Evolutionary conservation across 2,329 filamentous ascomycete genomes (phyloP).

Genomic region (Botrytis tulipae): DNA sequence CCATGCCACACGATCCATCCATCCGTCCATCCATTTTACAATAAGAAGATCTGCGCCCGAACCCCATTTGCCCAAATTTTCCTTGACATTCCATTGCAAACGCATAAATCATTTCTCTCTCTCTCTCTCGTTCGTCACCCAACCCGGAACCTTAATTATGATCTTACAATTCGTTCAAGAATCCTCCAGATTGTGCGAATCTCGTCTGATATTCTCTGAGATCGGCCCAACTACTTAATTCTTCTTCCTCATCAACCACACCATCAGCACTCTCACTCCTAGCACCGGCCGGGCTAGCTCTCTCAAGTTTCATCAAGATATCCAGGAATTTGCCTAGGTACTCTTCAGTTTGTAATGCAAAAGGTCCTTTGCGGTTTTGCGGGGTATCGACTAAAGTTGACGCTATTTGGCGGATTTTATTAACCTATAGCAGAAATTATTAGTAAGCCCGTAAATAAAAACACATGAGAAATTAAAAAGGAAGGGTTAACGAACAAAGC

Average conservation of each 20-base stretch:
- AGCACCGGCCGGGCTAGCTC: constrained; percentile 41
- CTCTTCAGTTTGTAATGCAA: constrained; percentile 62
- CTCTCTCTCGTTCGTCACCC: not conserved
- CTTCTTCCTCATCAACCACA: constrained; percentile 69
- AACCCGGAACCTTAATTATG: not conserved
- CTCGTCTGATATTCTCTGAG: constrained; percentile 74
- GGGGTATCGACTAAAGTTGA: constrained; percentile 71
- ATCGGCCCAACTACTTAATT: constrained; percentile 75
- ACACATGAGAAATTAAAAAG: not conserved
- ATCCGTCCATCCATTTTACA: constrained; percentile 2
- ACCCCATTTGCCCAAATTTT: not conserved
- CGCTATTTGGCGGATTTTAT: constrained; percentile 82
- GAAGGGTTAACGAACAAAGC: constrained; percentile 51
- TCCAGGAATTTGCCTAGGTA: constrained; percentile 72
- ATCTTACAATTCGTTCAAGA: constrained; percentile 35
- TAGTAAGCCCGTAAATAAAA: constrained; percentile 6
- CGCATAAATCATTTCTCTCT: not conserved
- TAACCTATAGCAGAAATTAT: constrained; percentile 47
- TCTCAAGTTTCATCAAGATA: constrained; percentile 70
- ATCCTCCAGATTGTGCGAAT: constrained; percentile 65
- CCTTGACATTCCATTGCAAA: constrained; percentile 6
- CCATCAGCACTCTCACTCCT: constrained; percentile 41
- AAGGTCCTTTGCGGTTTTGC: constrained; percentile 49
- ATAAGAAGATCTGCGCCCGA: not conserved
- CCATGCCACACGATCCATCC: not conserved